Conservation (phyloP, 2,329 filamentous ascomycete species). For the Akanthomyces muscarius region DNA sequence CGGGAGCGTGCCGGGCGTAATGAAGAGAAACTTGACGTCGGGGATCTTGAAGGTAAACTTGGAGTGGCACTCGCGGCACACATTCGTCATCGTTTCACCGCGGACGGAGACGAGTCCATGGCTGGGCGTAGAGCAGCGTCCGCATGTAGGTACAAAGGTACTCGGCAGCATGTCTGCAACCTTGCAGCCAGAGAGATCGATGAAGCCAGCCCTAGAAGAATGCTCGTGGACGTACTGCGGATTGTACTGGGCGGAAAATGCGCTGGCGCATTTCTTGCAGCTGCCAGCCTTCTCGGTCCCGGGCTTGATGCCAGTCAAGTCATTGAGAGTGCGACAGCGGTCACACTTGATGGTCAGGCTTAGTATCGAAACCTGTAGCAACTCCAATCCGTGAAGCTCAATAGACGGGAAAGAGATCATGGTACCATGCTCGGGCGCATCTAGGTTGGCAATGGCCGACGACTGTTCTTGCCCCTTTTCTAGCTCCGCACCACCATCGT, state of each 20-base stretch:
- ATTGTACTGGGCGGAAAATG: conserved; percentile 54
- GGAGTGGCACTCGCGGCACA: conserved; percentile 74
- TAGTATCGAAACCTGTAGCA: conserved; percentile 65
- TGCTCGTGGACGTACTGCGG: conserved; percentile 68
- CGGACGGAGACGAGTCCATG: conserved; percentile 68
- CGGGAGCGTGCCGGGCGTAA: conserved; percentile 52
- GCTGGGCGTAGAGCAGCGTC: conserved; percentile 66
- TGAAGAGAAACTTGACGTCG: conserved; percentile 71
- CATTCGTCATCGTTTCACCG: conserved; percentile 67
- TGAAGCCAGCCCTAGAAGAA: conserved; percentile 71
- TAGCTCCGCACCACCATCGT: conserved; percentile 41
- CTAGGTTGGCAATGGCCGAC: conserved; percentile 16
- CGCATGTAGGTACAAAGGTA: conserved; percentile 74
- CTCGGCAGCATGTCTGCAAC: conserved; percentile 74
- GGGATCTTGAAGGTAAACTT: conserved; percentile 78
- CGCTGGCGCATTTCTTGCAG: conserved; percentile 57
- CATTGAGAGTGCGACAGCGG: conserved; percentile 70
- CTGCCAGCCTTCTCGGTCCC: conserved; percentile 46
- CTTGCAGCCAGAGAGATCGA: conserved; percentile 72
- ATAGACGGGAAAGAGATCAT: conserved; percentile 73
- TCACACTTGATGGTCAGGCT: conserved; percentile 72
- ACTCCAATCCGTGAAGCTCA: conserved; percentile 72
- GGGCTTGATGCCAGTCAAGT: conserved; percentile 63
- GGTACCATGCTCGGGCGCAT: conserved; percentile 61
- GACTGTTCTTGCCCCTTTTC: conserved; percentile 26